Conservation (phyloP, 768 basidiomycete species). For the Leucosporidium creatinivorum region DNA sequence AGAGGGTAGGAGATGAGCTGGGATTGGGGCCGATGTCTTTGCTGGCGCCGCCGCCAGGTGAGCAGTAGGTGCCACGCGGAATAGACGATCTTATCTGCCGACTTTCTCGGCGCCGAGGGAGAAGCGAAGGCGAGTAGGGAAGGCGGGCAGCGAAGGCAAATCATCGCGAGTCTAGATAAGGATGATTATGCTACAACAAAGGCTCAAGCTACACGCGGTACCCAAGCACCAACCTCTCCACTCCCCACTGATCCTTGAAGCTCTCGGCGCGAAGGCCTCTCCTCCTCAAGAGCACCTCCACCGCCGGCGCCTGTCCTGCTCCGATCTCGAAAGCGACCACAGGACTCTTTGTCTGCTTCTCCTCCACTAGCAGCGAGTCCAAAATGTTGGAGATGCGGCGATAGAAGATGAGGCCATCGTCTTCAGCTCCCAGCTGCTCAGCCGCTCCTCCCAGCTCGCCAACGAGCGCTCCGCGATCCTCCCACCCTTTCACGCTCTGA, state of each 20-base stretch:
- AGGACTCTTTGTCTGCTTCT: slow-evolving; percentile 7
- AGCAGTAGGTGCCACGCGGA: too few species aligned
- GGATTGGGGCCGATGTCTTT: too few species aligned
- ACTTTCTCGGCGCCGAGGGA: too few species aligned
- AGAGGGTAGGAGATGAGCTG: too few species aligned
- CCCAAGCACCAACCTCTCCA: slow-evolving; percentile 25
- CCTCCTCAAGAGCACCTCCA: slow-evolving; percentile 14
- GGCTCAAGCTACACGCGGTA: neutral
- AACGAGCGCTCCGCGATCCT: slow-evolving; percentile 73
- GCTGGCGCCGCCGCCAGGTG: too few species aligned
- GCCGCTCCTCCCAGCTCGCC: slow-evolving; percentile 51
- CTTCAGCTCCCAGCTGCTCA: neutral
- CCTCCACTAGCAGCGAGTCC: neutral
- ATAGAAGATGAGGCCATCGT: slow-evolving; percentile 61
- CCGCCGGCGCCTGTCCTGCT: slow-evolving; percentile 20
- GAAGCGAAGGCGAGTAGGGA: too few species aligned
- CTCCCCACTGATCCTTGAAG: slow-evolving; percentile 25
- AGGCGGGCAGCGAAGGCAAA: too few species aligned
- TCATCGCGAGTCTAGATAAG: too few species aligned
- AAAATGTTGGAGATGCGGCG: slow-evolving; percentile 61
- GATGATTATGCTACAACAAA: neutral
- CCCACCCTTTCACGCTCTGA: slow-evolving; percentile 63
- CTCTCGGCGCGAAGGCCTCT: slow-evolving; percentile 7
- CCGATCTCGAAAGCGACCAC: slow-evolving; percentile 35
- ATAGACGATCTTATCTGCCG: too few species aligned